phyloP scores from a whole-genome alignment of 768 basidiomycete species.

The Suillus subluteus region DNA sequence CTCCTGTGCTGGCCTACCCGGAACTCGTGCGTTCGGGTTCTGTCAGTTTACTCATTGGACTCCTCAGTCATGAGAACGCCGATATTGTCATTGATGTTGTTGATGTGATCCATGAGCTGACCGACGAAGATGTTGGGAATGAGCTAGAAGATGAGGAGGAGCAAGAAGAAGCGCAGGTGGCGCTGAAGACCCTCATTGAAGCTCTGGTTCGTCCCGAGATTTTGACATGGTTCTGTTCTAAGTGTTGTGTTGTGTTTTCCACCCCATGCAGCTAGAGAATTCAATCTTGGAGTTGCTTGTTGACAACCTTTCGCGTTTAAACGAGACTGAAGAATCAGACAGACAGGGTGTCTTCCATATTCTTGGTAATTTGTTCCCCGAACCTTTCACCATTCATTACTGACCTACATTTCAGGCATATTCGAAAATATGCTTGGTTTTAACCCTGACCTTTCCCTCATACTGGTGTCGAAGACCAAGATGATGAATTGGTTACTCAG shows the following conservation, averaged over 20 bases:
- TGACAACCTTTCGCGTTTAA: slow-evolving; percentile 85
- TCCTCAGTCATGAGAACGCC: slow-evolving; percentile 94
- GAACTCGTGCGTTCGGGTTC: slow-evolving; percentile 83
- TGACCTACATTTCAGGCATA: slow-evolving; percentile 54
- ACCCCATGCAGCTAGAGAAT: slow-evolving; percentile 65
- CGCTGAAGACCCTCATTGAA: slow-evolving; percentile 75
- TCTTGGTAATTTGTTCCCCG: slow-evolving; percentile 54
- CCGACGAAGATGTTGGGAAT: slow-evolving; percentile 93
- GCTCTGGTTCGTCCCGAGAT: slow-evolving; percentile 60
- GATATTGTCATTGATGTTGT: slow-evolving; percentile 98
- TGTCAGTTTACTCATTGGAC: slow-evolving; percentile 71
- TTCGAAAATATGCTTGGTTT: slow-evolving; percentile 94
- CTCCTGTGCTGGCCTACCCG: slow-evolving; percentile 81
- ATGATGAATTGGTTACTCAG: slow-evolving; percentile 80
- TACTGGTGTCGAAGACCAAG: slow-evolving; percentile 73
- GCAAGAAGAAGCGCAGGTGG: slow-evolving; percentile 61
- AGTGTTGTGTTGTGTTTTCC: slow-evolving; percentile 8
- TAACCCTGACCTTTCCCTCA: slow-evolving; percentile 72
- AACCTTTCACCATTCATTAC: slow-evolving; percentile 1
- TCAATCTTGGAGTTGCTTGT: slow-evolving; percentile 88
- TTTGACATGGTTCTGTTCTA: slow-evolving; percentile 6
- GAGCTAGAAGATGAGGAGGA: slow-evolving; percentile 70
- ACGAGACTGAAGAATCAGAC: slow-evolving; percentile 90
- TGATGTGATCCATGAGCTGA: slow-evolving; percentile 90
- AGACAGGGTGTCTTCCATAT: slow-evolving; percentile 92